These are phyloP conservation scores for Phoenix dactylifera DNA, from an alignment of 176 grass and related monocot genomes.

Conservation along the genomic window DNA sequence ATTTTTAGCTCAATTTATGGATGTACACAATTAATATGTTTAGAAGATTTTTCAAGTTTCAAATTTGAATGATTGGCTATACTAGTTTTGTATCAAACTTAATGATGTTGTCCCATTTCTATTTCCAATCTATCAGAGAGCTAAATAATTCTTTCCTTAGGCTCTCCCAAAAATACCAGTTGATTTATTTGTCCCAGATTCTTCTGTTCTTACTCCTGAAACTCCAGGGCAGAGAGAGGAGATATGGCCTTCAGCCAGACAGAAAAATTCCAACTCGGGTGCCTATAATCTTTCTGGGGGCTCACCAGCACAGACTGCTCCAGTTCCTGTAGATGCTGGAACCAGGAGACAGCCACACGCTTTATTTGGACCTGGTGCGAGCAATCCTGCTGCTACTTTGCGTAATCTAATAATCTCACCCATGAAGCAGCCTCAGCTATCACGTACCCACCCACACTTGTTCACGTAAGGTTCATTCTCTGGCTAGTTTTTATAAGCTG, in stretches of 20 bases:
- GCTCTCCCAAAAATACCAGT: constrained; percentile 53
- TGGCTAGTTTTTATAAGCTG: not conserved
- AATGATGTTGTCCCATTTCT: not conserved
- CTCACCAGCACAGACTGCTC: constrained; percentile 38
- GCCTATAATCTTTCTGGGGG: constrained; percentile 41
- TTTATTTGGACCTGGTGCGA: constrained; percentile 40
- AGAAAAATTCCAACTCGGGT: constrained; percentile 24
- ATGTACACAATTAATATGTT: too few species aligned
- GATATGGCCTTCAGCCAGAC: constrained; percentile 48
- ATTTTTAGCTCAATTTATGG: too few species aligned
- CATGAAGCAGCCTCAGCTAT: constrained; percentile 37
- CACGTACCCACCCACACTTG: constrained; percentile 28
- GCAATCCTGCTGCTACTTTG: constrained; percentile 42
- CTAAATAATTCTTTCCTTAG: constrained; percentile 25
- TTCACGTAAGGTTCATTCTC: constrained; percentile 42
- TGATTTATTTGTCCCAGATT: constrained; percentile 73
- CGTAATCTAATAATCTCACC: constrained; percentile 60
- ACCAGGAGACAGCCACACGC: constrained; percentile 17
- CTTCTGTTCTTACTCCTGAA: constrained; percentile 55
- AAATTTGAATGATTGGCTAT: not conserved
- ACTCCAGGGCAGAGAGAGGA: constrained; percentile 74
- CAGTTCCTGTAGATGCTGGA: constrained; percentile 39
- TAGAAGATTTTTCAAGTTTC: too few species aligned
- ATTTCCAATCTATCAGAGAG: constrained; percentile 2
- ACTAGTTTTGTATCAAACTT: not conserved